Conservation (phyloP, 768 basidiomycete species). For the Leccinum disarticulatum region DNA sequence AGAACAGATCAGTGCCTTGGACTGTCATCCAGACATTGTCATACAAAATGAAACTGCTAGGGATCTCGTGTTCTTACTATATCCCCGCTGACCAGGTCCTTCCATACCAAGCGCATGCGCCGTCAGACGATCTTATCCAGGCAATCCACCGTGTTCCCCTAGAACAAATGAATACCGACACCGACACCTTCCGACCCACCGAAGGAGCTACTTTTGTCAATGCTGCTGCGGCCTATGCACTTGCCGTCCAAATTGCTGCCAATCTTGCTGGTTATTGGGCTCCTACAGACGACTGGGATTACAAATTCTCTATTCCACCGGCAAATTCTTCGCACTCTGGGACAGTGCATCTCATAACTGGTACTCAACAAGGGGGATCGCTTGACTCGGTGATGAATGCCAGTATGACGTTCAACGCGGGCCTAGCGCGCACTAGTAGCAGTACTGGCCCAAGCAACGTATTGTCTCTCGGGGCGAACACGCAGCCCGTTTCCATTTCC, state of each 20-base stretch:
- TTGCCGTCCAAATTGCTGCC: slow-evolving; percentile 72
- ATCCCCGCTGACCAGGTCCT: slow-evolving; percentile 60
- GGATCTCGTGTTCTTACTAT: slow-evolving; percentile 47
- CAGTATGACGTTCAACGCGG: slow-evolving; percentile 44
- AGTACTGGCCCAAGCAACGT: slow-evolving; percentile 11
- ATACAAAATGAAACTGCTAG: slow-evolving; percentile 72
- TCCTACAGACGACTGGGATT: slow-evolving; percentile 72
- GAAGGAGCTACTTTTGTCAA: slow-evolving; percentile 40
- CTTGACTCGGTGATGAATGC: slow-evolving; percentile 47
- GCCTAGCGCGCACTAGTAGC: slow-evolving; percentile 15
- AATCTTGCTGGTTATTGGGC: slow-evolving; percentile 65
- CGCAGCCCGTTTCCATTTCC: slow-evolving; percentile 10
- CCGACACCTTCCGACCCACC: slow-evolving; percentile 53
- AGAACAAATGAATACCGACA: slow-evolving; percentile 43
- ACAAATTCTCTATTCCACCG: slow-evolving; percentile 46
- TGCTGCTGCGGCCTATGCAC: slow-evolving; percentile 61
- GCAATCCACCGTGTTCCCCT: slow-evolving; percentile 47
- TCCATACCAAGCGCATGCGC: slow-evolving; percentile 72
- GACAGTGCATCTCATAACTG: slow-evolving; percentile 2
- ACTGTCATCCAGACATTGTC: slow-evolving; percentile 54
- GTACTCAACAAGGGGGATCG: slow-evolving; percentile 21
- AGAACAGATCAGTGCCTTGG: slow-evolving; percentile 46
- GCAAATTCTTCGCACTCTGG: slow-evolving; percentile 10
- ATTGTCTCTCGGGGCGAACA: background rate
- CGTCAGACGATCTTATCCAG: slow-evolving; percentile 50